Evolutionary conservation across 345 rosid species (phyloP).

Genomic region (Gossypium thurberi): DNA sequence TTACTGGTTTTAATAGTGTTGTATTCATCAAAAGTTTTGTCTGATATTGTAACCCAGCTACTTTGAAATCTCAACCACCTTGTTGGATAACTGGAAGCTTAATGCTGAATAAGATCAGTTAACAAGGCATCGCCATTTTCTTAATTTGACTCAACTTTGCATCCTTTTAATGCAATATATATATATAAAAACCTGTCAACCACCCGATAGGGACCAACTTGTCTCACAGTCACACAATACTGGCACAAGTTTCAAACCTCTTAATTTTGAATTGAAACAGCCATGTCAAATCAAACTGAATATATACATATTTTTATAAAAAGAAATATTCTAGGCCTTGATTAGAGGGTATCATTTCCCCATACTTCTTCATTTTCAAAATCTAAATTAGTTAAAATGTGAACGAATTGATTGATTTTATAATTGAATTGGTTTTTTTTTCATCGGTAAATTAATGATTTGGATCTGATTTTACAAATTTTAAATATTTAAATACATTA

Average conservation of each 20-base stretch:
- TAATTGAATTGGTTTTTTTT: too few species aligned
- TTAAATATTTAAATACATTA: too few species aligned
- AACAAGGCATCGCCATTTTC: background rate
- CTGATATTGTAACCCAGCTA: too few species aligned
- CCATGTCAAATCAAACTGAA: background rate
- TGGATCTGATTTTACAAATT: too few species aligned
- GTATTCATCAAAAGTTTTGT: background rate
- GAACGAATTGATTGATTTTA: too few species aligned
- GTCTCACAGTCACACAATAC: background rate
- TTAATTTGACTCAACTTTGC: background rate
- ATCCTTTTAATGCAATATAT: background rate
- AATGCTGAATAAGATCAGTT: too few species aligned
- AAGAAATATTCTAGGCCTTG: background rate
- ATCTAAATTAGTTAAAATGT: too few species aligned
- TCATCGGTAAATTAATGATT: too few species aligned
- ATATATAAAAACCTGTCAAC: background rate
- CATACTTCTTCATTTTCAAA: too few species aligned
- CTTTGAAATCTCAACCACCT: background rate
- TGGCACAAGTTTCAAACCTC: conserved; percentile 8
- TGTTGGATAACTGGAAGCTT: background rate
- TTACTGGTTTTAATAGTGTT: background rate
- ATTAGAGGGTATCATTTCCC: too few species aligned
- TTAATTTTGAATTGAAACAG: conserved; percentile 13
- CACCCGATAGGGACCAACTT: background rate
- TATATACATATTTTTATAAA: conserved; percentile 1